Evolutionary conservation across 225 moss, liverwort and hornwort genomes (phyloP), one percentile per base, ranked within the genome.

Genomic region (Bryoerythrophyllum caledonicum): DNA sequence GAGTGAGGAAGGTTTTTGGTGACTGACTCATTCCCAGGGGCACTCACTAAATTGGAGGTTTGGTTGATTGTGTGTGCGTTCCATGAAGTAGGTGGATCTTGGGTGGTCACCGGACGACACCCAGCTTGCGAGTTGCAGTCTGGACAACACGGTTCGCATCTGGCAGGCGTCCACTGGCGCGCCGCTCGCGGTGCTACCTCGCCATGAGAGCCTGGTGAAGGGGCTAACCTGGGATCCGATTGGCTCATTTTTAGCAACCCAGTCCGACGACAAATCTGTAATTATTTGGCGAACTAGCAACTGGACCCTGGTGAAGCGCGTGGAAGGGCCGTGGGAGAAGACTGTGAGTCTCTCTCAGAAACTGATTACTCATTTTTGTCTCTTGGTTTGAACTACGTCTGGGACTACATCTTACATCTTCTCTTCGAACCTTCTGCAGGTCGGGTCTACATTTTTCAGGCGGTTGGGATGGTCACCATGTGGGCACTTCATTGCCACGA

Each of bases 61-160:
- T 75, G 78, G 80, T 81, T 72, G 85, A 74, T 68, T 81, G 88
- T 83, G 60, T 86, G 83, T 88, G 83, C 88, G 81, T 88, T 88
- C 81, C 74, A 77, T 88, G 86, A 88, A 88, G 83, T 88, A 88
- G 88, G 88, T 99, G 76, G 95, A 99, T 85, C 90, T 99, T 67
- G 93, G 90, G 80, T 99, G 97, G 97, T 99, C 97, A 85, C 97
- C 97, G 71, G 95, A 99, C 82, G 97, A 94, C 79, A 84, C 94
- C 4, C 90, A 90, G 80, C 90, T 99, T 53, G 97, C 95, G 30
- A 99, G 93, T 80, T 99, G 95, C 85, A 99, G 95, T 83, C 78
- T 99, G 80, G 97, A 99, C 81, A 99, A 99, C 73, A 86, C 89
- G 14, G 83, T 99, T 38, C 87, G 97, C 46, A 89, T 99, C 60